Percentiles rank a stretch among this genome's conserved stretches.
Evolutionary conservation across 1,284 basidiomycete species (phyloP).

Genomic region (Naganishia albida): DNA sequence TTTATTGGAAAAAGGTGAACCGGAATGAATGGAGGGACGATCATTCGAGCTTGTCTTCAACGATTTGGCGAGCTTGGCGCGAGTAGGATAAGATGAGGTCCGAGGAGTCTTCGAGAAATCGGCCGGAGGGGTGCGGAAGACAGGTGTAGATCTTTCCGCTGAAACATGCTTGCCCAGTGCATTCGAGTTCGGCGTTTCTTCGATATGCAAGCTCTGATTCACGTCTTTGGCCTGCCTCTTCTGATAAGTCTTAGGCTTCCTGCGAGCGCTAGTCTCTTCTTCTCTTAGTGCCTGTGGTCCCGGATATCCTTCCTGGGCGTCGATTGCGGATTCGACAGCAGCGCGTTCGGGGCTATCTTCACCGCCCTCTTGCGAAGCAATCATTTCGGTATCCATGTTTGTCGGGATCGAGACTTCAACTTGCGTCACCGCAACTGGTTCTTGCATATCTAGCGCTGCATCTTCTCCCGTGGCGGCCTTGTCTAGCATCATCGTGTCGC

Average conservation of each 20-base stretch:
- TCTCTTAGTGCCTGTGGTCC: background rate
- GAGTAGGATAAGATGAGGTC: constrained; percentile 2
- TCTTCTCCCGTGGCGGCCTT: background rate
- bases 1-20: background rate
- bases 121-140: background rate
- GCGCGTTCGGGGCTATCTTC: constrained; percentile 27
- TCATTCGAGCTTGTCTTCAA: background rate
- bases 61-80: constrained; percentile 8
- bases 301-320: constrained; percentile 1
- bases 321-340: constrained; percentile 22
- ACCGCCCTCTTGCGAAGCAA: background rate
- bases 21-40: background rate
- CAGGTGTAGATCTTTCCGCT: background rate
- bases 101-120: background rate
- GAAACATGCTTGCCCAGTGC: background rate
- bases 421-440: background rate
- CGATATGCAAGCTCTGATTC: too few relatives aligned
- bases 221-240: constrained; percentile 3
- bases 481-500: background rate
- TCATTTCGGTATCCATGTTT: background rate
- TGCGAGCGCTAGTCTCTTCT: background rate
- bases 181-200: too few relatives aligned
- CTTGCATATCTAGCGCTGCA: background rate
- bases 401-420: background rate
- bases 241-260: constrained; percentile 10